Percentiles rank a stretch among this genome's conserved stretches.
These are phyloP conservation scores for Dentipellis fragilis DNA, from an alignment of 768 basidiomycete species.

Conservation along the genomic window DNA sequence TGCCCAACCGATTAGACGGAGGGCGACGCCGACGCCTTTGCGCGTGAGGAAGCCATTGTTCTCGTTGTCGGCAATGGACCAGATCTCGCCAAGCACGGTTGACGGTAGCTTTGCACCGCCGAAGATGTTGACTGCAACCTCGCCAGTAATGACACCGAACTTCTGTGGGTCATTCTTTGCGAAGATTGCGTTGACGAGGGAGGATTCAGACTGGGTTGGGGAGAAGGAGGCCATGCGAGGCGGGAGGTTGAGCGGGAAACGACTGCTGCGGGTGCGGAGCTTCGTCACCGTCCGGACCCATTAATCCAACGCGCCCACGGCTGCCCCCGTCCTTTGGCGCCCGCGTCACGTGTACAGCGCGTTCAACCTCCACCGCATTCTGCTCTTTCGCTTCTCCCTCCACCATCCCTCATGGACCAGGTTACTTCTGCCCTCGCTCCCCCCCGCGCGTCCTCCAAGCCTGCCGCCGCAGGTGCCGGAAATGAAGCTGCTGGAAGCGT, in stretches of 20 bases:
- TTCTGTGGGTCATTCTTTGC: conserved; percentile 65
- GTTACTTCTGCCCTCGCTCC: conserved; percentile 55
- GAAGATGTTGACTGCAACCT: conserved; percentile 83
- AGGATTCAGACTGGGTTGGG: conserved; percentile 37
- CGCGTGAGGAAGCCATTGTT: conserved; percentile 89
- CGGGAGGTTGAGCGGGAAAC: too few relatives aligned
- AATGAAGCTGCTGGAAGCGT: conserved; percentile 65
- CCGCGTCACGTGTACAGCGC: too few relatives aligned
- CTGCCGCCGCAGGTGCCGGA: conserved; percentile 39
- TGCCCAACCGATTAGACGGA: conserved; percentile 88
- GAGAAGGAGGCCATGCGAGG: conserved; percentile 20
- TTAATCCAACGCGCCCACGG: too few relatives aligned
- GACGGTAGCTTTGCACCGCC: conserved; percentile 74
- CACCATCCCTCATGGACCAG: conserved; percentile 49
- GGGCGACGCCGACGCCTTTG: conserved; percentile 78
- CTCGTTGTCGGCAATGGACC: conserved; percentile 85
- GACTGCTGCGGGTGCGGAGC: too few relatives aligned
- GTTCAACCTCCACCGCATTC: too few relatives aligned
- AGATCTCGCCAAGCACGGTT: conserved; percentile 80
- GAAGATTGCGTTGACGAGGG: conserved; percentile 68
- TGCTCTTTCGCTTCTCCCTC: too few relatives aligned
- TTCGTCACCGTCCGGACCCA: too few relatives aligned
- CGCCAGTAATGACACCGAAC: conserved; percentile 79
- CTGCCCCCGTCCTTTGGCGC: too few relatives aligned
- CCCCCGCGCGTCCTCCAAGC: conserved; percentile 46